These are phyloP conservation scores for Metschnikowia picachoensis DNA, from an alignment of 805 yeast species.

Conservation along the genomic window DNA sequence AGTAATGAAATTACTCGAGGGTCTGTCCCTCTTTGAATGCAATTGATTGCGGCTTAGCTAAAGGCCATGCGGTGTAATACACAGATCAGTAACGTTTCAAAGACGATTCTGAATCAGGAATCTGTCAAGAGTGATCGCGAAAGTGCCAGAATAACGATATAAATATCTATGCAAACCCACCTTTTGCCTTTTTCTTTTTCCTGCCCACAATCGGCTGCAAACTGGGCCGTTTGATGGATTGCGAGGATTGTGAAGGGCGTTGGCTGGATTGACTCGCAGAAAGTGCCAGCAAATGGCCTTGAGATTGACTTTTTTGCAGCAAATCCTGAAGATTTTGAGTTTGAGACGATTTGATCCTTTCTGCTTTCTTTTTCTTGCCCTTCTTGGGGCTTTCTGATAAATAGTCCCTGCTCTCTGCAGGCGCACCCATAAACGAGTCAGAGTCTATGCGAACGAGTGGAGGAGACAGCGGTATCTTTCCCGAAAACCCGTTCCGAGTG, in stretches of 20 bases:
- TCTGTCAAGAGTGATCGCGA: no score
- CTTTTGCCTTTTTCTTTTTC: conserved; percentile 38
- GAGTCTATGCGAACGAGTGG: background rate
- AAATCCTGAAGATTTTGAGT: background rate
- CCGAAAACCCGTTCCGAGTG: background rate
- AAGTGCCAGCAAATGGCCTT: no score
- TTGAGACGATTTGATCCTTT: background rate
- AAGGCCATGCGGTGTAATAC: no score
- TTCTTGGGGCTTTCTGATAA: no score
- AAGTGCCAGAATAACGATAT: background rate
- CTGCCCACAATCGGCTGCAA: conserved; percentile 14
- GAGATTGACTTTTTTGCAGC: background rate
- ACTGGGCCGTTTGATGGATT: conserved; percentile 7
- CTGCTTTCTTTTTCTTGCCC: background rate
- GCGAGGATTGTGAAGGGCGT: background rate
- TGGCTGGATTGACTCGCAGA: background rate
- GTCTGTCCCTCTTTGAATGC: no score
- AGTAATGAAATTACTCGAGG: no score
- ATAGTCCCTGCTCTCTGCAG: no score
- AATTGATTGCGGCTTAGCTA: no score
- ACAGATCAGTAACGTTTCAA: no score
- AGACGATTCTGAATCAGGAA: no score
- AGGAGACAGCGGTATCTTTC: conserved; percentile 1
- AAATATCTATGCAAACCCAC: conserved; percentile 38
- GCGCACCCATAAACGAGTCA: no score